Conservation (phyloP, 2,329 filamentous ascomycete genomes). For the Geoglossum cookeanum region DNA sequence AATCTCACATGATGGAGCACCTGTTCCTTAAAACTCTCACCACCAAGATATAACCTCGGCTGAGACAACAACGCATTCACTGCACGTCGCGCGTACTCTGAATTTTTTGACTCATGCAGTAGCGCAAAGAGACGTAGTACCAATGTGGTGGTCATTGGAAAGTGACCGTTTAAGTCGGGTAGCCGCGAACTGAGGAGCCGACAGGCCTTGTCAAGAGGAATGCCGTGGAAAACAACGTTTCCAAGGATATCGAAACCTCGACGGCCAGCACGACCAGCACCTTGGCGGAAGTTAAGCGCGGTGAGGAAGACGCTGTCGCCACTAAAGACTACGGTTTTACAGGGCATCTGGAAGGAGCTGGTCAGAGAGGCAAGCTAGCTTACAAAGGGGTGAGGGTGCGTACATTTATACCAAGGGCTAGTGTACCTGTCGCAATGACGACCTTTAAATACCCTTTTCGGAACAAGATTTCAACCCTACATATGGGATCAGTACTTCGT, state of each 20-base stretch:
- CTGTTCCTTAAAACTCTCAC: constrained; percentile 45
- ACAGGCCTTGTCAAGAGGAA: constrained; percentile 39
- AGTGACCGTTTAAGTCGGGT: constrained; percentile 58
- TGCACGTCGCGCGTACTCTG: constrained; percentile 39
- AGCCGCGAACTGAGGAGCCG: constrained; percentile 54
- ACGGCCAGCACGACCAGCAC: constrained; percentile 57
- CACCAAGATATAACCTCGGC: constrained; percentile 50
- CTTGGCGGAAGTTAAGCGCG: constrained; percentile 58
- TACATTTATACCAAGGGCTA: constrained; percentile 54
- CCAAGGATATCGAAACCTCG: constrained; percentile 65
- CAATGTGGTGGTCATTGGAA: constrained; percentile 56
- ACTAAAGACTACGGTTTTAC: constrained; percentile 60
- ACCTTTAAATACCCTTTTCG: constrained; percentile 50
- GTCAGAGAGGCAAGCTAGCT: background rate
- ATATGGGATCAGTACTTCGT: background rate
- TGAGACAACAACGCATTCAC: constrained; percentile 51
- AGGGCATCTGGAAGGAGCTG: constrained; percentile 38
- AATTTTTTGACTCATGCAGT: constrained; percentile 44
- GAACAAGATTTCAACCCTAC: constrained; percentile 51
- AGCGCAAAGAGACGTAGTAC: constrained; percentile 50
- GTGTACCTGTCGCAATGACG: constrained; percentile 56
- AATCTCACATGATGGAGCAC: constrained; percentile 62
- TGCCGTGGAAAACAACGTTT: constrained; percentile 59
- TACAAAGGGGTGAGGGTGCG: background rate
- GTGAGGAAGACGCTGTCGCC: constrained; percentile 57